Base-by-base conservation (phyloP, 2,329 filamentous ascomycete genomes). In the Cryphonectria nitschkei region DNA sequence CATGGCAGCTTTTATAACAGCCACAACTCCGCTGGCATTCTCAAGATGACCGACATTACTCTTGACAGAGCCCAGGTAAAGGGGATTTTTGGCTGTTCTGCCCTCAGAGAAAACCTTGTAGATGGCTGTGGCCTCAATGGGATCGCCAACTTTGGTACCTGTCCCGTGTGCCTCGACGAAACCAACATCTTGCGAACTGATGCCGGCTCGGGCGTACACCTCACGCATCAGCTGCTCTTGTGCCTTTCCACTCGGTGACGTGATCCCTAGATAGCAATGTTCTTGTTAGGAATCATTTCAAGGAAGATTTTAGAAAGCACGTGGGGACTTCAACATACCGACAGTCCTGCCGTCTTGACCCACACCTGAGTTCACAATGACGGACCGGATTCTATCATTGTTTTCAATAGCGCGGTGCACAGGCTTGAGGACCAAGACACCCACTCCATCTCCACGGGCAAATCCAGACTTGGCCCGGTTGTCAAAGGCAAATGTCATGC, bases 131-230 rank as follows among this genome's bases (percentile, higher is more conserved):
- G 79, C 77, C 70, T 85, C 83, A 1, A 73, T 74, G 0, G 80
- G 79, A 62, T 85, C 83, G 2, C 83, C 84, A 2, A 79, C 78
- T 22, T 68, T 74, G 1, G 83, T 85, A 1, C 82, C 82, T 0
- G 83, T 84, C 1, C 81, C 81, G 58, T 75, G 78, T 3, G 74
- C 74, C 58, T 79, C 77, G 2, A 79, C 70, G 41, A 77, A 76
- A 0, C 41, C 54, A 3, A 73, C 69, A 13, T 76, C 72, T 1
- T n/a, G 11, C 3, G 32, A 66, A 65, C 26, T 66, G 4, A 71
- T 72, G 13, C 72, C 78, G 7, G 74, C 74, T 3, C 62, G 62
- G 1, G 22, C 19, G 34, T 78, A 78, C 3, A 74, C 69, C 13
- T 62, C 60, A 1, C 73, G 72, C 22, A 76, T 75, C 1, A 78